phyloP scores from a whole-genome alignment of 202 grass and related monocot genomes.

The Elaeis oleifera region DNA sequence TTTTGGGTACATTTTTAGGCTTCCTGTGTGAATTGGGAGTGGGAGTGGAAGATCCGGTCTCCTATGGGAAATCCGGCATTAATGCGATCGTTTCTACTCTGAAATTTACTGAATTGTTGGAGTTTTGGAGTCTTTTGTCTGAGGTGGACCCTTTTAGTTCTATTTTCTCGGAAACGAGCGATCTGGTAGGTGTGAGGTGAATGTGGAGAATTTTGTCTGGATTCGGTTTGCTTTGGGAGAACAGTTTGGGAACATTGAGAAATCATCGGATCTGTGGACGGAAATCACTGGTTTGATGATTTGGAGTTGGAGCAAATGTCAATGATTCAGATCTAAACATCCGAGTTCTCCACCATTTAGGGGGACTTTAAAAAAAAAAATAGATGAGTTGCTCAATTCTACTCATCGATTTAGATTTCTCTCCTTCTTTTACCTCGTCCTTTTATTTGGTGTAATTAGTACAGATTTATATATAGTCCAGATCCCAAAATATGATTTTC shows the following conservation, averaged over 20 bases:
- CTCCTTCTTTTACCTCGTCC: no score
- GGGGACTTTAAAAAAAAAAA: no score
- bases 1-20: no score
- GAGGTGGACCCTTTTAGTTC: no score
- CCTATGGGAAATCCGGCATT: no score
- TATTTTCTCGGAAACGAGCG: neutral
- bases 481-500: neutral
- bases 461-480: neutral
- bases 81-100: no score
- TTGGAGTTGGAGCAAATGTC: neutral
- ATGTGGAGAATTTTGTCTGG: no score
- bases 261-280: constrained; percentile 2
- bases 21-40: no score
- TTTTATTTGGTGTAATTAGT: neutral
- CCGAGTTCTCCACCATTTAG: neutral
- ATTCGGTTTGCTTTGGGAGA: neutral
- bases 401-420: no score
- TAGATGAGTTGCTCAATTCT: neutral
- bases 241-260: neutral
- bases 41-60: no score
- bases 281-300: neutral
- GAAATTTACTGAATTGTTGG: no score
- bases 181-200: neutral
- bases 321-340: neutral
- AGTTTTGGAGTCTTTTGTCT: no score